Conservation (phyloP, 2,329 filamentous ascomycete species). For the Fusarium continuum region DNA sequence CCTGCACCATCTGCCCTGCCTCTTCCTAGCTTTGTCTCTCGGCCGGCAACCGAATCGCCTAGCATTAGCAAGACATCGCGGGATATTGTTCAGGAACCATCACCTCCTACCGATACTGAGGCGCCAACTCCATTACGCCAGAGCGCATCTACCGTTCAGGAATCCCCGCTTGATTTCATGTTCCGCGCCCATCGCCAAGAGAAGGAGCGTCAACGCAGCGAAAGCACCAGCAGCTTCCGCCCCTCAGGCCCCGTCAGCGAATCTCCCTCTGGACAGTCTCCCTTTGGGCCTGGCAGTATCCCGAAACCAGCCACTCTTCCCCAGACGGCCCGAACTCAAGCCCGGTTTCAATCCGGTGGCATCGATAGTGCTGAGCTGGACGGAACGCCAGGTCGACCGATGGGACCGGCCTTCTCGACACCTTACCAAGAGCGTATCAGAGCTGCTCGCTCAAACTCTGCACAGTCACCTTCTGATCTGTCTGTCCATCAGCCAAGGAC, state of each 20-base stretch:
- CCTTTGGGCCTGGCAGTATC: conserved; percentile 41
- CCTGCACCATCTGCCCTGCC: conserved; percentile 90
- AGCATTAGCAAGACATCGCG: conserved; percentile 48
- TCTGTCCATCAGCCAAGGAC: conserved; percentile 18
- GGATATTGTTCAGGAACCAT: conserved; percentile 53
- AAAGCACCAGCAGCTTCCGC: conserved; percentile 59
- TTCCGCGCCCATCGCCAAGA: conserved; percentile 89
- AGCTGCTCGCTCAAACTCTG: conserved; percentile 56
- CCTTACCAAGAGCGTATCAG: conserved; percentile 70
- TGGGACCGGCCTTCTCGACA: conserved; percentile 75
- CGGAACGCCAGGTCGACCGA: conserved; percentile 61
- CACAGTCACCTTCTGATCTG: conserved; percentile 29
- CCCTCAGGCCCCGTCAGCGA: conserved; percentile 54
- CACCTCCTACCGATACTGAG: conserved; percentile 63
- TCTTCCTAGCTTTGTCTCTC: conserved; percentile 86
- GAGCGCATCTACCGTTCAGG: conserved; percentile 52
- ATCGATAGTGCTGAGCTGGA: conserved; percentile 66
- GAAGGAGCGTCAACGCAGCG: conserved; percentile 68
- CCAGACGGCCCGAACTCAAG: conserved; percentile 39
- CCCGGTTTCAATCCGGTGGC: conserved; percentile 35
- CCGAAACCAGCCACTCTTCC: conserved; percentile 39
- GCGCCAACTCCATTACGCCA: conserved; percentile 57
- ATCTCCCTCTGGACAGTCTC: conserved; percentile 60
- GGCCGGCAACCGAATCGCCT: conserved; percentile 74
- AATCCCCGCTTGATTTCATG: conserved; percentile 88